Evolutionary conservation across 2,329 filamentous ascomycete species (phyloP), one percentile per base, ranked within the genome.

Genomic region (Aspergillus sp.): DNA sequence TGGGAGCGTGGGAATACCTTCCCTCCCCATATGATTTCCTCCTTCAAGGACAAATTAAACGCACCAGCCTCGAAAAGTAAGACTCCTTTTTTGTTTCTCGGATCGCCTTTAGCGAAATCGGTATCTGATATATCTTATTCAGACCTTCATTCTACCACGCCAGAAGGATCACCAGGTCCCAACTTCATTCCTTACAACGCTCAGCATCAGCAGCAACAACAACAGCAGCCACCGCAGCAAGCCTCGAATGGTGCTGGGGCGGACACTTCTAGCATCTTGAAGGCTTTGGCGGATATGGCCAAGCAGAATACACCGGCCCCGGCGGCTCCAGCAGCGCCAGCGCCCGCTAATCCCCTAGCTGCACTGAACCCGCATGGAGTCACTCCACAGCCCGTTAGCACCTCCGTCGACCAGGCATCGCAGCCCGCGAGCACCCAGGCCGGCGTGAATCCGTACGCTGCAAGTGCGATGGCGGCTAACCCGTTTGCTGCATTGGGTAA

Each of bases 1-100:
- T 98, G 93, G 93, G 90, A 96, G 66, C 93, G 93, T 63, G 88
- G 88, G 54, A 84, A 86, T 64, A 97, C 90, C 26, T 97, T 98
- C 68, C 89, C 93, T 28, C 66, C 77, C 38, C 69, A 82, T 45
- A 84, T 95, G 81, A 80, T 98, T 58, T 66, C 72, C n/a, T 81
- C 80, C 34, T 94, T 94, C 77, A 91, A 88, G 71, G 78, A 87
- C 63, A 90, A 87, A 68, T 68, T 94, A 59, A 83, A 77, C 53
- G 76, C 80, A 50, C 73, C 78, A 43, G 64, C 74, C 49, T 67
- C 74, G 56, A 74, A 78, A 63, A 81, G 85, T 89, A 87, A 76
- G 84, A 67, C 50, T 74, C 56, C 55, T 50, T 52, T 53, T 54
- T 52, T 39, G 12, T 39, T 27, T 38, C 6, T 39, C 26, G 8